Percentiles rank a stretch among this genome's conserved stretches.
Evolutionary conservation across 2,329 filamentous ascomycete species (phyloP).

Genomic region (Penicillium paneum): DNA sequence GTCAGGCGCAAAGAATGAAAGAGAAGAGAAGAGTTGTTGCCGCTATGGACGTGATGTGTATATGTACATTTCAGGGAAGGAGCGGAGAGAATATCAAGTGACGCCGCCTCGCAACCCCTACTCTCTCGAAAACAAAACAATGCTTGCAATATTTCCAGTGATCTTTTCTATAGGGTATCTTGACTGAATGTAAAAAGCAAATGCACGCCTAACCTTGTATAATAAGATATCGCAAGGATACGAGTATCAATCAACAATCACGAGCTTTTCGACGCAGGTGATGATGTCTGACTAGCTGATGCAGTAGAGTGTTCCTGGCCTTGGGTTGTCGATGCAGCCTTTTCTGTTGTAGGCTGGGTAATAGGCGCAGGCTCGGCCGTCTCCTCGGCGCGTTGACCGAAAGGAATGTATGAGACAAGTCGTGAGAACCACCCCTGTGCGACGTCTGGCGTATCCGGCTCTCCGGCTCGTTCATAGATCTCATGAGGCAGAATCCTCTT

Average conservation of each 20-base stretch:
- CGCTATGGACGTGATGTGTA: background rate
- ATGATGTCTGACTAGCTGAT: background rate
- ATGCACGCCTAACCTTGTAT: conserved; percentile 1
- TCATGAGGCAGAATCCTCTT: conserved; percentile 40
- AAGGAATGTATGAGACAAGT: conserved; percentile 34
- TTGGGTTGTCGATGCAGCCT: background rate
- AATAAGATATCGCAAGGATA: background rate
- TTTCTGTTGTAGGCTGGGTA: conserved; percentile 5
- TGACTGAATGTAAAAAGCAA: conserved; percentile 7
- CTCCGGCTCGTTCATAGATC: conserved; percentile 36
- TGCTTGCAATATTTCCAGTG: background rate
- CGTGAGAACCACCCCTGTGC: conserved; percentile 34
- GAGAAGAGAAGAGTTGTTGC: conserved; percentile 1
- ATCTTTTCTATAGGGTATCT: conserved; percentile 17
- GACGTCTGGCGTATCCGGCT: conserved; percentile 8
- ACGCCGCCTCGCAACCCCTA: background rate
- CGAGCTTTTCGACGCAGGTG: conserved; percentile 1
- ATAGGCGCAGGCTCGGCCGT: conserved; percentile 7
- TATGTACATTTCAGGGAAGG: conserved; percentile 1
- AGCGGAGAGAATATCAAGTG: background rate
- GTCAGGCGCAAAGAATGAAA: background rate
- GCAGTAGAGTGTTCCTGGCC: background rate
- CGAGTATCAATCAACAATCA: background rate
- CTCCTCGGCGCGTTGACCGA: conserved; percentile 18
- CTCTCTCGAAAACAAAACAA: background rate